Evolutionary conservation across 2,329 filamentous ascomycete species (phyloP), one percentile per base, ranked within the genome.

Genomic region (Aureobasidium sp.): DNA sequence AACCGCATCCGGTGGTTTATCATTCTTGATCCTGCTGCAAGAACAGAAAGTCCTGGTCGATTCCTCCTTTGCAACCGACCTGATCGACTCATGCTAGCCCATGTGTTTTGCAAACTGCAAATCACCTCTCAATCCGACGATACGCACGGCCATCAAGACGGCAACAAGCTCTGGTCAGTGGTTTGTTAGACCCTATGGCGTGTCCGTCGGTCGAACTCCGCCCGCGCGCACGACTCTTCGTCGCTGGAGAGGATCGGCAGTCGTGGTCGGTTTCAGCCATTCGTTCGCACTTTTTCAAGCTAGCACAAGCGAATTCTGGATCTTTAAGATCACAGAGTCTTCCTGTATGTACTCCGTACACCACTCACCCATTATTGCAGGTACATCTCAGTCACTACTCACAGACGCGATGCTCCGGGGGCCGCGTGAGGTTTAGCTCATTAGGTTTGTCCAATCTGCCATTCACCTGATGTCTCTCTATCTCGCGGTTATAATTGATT

Each of bases 81-180:
- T 57, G 53, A 57, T 57, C 27, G 53, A 45, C n/a, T 34, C 12
- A 34, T 44, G 41, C 20, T 57, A n/a, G 41, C 14, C 15, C n/a
- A n/a, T 11, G 41, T 20, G 7, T 37, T 22, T 3, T 36, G 29
- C 41, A 29, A 36, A 34, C 39, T 36, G 39, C 39, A 34, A 45
- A 44, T 57, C 52, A 17, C 22, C 20, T 57, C 36, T 57, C 14
- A 1, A 57, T 36, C 27, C 3, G 53, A 25, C 12, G 11, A 37
- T 11, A 44, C 41, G 53, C 53, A 57, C 39, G 25, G 41, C 20
- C 25, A 36, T 36, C 17, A 42, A 25, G n/a, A 17, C 15, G 41
- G 39, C n/a, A 57, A 36, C 39, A 47, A 57, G 39, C 53, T 47
- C 29, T 44, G 53, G 39, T 57, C 53, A 57, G 39, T 47, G 41